Percentiles rank a stretch among this genome's conserved stretches.
These are phyloP conservation scores for Quillaja saponaria DNA, from an alignment of 306 rosid genomes.

Conservation along the genomic window DNA sequence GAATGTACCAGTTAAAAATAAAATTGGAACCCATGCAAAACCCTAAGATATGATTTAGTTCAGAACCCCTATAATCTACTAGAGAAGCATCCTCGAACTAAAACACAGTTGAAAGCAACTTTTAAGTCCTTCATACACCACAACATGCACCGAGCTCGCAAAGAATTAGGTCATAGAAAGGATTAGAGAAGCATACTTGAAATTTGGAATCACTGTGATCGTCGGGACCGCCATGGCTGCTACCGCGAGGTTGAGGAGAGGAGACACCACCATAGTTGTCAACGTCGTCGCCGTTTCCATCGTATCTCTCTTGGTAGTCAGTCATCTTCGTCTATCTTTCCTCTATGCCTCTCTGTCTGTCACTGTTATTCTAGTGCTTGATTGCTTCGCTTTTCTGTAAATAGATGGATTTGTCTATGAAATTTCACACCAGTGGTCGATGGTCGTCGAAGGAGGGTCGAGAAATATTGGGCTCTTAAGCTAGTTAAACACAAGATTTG, in stretches of 20 bases:
- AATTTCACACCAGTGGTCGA: too few species aligned
- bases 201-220: slow-evolving; percentile 72
- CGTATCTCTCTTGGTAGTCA: slow-evolving; percentile 78
- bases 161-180: background rate
- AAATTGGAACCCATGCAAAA: too few species aligned
- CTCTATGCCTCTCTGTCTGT: background rate
- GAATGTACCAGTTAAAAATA: too few species aligned
- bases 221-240: slow-evolving; percentile 43
- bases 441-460: background rate
- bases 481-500: too few species aligned
- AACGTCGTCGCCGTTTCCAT: slow-evolving; percentile 61
- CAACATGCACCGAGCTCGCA: background rate
- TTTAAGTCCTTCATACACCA: background rate
- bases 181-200: slow-evolving; percentile 42
- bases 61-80: too few species aligned
- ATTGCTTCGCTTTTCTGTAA: background rate
- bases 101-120: background rate
- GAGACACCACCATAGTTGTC: slow-evolving; percentile 50
- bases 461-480: too few species aligned
- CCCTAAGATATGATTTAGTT: too few species aligned
- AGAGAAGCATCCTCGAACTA: too few species aligned
- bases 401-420: background rate
- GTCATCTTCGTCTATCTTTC: slow-evolving; percentile 43
- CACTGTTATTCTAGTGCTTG: background rate
- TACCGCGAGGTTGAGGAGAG: slow-evolving; percentile 62